Conservation (phyloP, 2,329 filamentous ascomycete genomes). For the Curvularia spicifera region DNA sequence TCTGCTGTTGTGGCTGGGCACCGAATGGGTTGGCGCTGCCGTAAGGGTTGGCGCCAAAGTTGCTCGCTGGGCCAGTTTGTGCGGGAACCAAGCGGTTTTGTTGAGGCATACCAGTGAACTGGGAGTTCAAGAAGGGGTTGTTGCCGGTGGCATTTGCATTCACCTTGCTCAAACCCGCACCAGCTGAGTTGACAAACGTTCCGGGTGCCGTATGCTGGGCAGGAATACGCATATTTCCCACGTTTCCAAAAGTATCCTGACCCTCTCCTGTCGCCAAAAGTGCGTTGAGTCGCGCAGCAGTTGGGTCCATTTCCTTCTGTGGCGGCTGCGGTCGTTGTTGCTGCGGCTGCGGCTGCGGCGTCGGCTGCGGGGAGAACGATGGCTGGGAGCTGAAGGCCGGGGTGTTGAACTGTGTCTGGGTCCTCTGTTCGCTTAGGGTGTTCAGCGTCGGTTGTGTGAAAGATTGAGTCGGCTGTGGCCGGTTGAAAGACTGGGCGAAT, state of each 20-base stretch:
- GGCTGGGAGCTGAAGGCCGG: slow-evolving; percentile 58
- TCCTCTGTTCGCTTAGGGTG: slow-evolving; percentile 83
- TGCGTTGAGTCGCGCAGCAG: slow-evolving; percentile 78
- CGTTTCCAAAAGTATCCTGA: slow-evolving; percentile 96
- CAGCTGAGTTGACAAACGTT: slow-evolving; percentile 95
- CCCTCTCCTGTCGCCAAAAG: slow-evolving; percentile 88
- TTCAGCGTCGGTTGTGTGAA: slow-evolving; percentile 71
- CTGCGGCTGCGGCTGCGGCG: slow-evolving; percentile 49
- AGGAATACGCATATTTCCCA: slow-evolving; percentile 93
- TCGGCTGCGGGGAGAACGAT: slow-evolving; percentile 52
- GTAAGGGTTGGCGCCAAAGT: slow-evolving; percentile 54
- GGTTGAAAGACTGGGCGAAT: slow-evolving; percentile 76
- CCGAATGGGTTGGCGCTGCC: slow-evolving; percentile 64
- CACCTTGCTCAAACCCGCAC: slow-evolving; percentile 75
- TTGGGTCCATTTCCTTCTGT: slow-evolving; percentile 59
- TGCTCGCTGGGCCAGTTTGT: slow-evolving; percentile 59
- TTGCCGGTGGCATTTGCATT: slow-evolving; percentile 73
- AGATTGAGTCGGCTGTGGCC: slow-evolving; percentile 64
- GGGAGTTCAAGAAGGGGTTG: slow-evolving; percentile 87
- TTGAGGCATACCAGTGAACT: slow-evolving; percentile 73
- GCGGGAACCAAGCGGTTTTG: slow-evolving; percentile 56
- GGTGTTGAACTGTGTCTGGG: slow-evolving; percentile 67
- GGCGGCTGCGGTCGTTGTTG: slow-evolving; percentile 49
- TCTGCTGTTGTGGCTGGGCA: slow-evolving; percentile 43
- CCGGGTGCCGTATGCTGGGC: slow-evolving; percentile 96